phyloP scores from a whole-genome alignment of 306 rosid species.

The Arachis stenosperma region DNA sequence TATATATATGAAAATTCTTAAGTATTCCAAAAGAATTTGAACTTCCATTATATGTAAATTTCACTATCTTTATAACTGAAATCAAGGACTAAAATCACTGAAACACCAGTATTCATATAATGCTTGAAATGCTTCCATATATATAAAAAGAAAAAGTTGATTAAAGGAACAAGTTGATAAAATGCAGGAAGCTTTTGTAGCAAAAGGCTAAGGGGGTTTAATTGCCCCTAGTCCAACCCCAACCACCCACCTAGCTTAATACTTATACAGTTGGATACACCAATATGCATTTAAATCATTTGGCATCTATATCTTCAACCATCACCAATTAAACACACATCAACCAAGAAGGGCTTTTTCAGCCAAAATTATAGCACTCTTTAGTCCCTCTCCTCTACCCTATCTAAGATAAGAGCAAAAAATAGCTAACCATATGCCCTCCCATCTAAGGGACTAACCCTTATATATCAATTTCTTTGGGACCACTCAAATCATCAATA shows the following conservation, averaged over 20 bases:
- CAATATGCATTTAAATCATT: constrained; percentile 71
- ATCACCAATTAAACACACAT: constrained; percentile 53
- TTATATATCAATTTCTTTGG: constrained; percentile 39
- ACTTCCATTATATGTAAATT: no score
- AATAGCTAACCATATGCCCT: constrained; percentile 44
- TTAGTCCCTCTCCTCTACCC: constrained; percentile 39
- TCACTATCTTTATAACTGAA: no score
- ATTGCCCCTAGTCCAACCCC: constrained; percentile 56
- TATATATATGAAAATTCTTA: no score
- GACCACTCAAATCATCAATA: constrained; percentile 46
- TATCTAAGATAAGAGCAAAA: constrained; percentile 30
- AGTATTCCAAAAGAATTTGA: no score
- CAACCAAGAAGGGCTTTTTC: constrained; percentile 35
- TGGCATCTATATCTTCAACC: constrained; percentile 56
- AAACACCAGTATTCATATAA: no score
- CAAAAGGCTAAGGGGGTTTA: constrained; percentile 48
- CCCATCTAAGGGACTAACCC: constrained; percentile 36
- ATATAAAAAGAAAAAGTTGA: background rate
- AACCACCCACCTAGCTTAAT: constrained; percentile 58
- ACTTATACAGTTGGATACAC: constrained; percentile 53
- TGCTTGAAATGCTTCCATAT: background rate
- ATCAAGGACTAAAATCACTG: no score
- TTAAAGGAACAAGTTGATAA: constrained; percentile 29
- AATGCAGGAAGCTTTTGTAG: constrained; percentile 40
- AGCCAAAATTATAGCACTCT: constrained; percentile 43